Percentiles rank a stretch among this genome's conserved stretches.
These are phyloP conservation scores for Pichia sp. DNA, from an alignment of 1,139 yeast genomes.

Conservation along the genomic window DNA sequence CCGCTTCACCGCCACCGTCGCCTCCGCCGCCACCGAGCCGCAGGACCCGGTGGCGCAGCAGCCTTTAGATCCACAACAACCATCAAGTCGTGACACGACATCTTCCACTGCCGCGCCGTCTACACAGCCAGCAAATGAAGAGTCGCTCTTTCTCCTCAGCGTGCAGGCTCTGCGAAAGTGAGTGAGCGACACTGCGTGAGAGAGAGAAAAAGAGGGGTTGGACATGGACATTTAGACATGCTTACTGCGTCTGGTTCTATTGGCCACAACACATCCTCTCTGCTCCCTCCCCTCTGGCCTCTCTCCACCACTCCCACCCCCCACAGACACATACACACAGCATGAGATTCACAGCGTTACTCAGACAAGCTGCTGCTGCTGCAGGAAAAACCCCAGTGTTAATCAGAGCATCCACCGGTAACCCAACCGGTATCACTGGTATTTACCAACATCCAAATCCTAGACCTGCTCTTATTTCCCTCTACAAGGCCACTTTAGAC, in stretches of 20 bases:
- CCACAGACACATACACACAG: slow-evolving; percentile 1
- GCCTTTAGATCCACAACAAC: not conserved
- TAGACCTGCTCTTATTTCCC: slow-evolving; percentile 70
- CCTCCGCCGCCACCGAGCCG: not conserved
- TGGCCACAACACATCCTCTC: not conserved
- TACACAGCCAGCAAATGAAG: not conserved
- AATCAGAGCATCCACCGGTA: slow-evolving; percentile 64
- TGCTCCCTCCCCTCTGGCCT: too few species aligned
- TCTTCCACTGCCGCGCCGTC: not conserved
- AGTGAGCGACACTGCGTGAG: too few species aligned
- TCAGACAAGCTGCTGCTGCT: slow-evolving; percentile 41
- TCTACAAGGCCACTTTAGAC: slow-evolving; percentile 68
- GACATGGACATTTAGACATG: too few species aligned
- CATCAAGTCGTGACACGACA: not conserved
- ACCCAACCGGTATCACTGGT: slow-evolving; percentile 82
- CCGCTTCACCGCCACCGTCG: not conserved
- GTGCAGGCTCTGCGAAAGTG: not conserved
- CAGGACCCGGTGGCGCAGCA: too few species aligned
- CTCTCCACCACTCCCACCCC: too few species aligned
- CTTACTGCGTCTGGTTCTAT: not conserved
- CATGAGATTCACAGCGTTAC: slow-evolving; percentile 40
- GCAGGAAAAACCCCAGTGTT: slow-evolving; percentile 43
- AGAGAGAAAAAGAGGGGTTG: not conserved
- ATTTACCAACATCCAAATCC: slow-evolving; percentile 81
- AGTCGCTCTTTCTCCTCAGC: not conserved